These are phyloP conservation scores for Melanogaster broomeanus DNA, from an alignment of 768 basidiomycete species.

Conservation along the genomic window DNA sequence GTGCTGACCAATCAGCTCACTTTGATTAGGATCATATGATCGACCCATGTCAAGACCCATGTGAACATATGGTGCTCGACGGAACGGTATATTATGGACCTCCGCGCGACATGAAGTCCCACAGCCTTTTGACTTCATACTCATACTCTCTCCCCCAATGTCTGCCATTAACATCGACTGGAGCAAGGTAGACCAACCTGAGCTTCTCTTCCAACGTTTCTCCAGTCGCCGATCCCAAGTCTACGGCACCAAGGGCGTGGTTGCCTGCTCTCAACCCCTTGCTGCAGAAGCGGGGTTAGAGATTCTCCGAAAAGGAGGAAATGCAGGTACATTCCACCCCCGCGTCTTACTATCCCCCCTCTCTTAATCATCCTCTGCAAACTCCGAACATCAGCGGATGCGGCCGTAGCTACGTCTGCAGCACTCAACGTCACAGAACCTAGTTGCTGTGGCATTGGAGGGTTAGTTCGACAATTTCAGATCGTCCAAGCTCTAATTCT, in stretches of 20 bases:
- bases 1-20: not conserved
- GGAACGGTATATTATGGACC: conserved; percentile 2
- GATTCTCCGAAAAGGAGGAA: conserved; percentile 90
- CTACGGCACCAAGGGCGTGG: conserved; percentile 84
- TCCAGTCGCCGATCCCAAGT: conserved; percentile 85
- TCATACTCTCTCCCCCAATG: conserved; percentile 22
- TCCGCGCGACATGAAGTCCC: not conserved
- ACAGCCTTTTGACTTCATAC: not conserved
- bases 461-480: conserved; percentile 44
- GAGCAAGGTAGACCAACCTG: conserved; percentile 66
- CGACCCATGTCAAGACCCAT: not conserved
- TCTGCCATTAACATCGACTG: conserved; percentile 46
- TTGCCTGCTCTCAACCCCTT: conserved; percentile 87
- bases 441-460: conserved; percentile 89
- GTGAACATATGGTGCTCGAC: too few species aligned
- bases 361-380: not conserved
- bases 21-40: not conserved
- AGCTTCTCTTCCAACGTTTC: conserved; percentile 68
- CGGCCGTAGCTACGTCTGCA: conserved; percentile 90
- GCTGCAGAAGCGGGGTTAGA: conserved; percentile 92
- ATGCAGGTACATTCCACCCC: conserved; percentile 68
- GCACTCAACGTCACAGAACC: conserved; percentile 93
- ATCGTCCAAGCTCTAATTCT: conserved; percentile 10
- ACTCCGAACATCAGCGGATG: conserved; percentile 63
- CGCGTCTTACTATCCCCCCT: not conserved